Percentiles rank a stretch among this genome's conserved stretches.
phyloP scores from a whole-genome alignment of 805 yeast genomes.

The Candida sphagnicola region DNA sequence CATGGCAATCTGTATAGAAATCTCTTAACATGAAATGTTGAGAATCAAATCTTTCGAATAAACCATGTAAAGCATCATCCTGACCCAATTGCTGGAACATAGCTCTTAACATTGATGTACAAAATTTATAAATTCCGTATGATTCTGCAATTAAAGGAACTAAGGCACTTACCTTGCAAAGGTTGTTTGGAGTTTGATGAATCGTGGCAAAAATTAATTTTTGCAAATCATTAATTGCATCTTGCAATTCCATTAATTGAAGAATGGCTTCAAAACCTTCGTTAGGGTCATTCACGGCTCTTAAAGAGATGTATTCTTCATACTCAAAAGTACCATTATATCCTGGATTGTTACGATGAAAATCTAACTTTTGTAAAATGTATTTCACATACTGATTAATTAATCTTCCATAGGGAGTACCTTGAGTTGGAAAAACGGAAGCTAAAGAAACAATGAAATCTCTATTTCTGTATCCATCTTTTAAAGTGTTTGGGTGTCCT shows the following conservation, averaged over 20 bases:
- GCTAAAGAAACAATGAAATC: slow-evolving; percentile 76
- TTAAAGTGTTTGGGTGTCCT: slow-evolving; percentile 85
- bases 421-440: slow-evolving; percentile 43
- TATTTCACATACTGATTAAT: slow-evolving; percentile 74
- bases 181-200: slow-evolving; percentile 53
- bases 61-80: slow-evolving; percentile 72
- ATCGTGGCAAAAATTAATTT: slow-evolving; percentile 71
- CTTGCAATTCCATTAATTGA: slow-evolving; percentile 84
- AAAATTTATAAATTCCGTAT: slow-evolving; percentile 87
- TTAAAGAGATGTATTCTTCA: slow-evolving; percentile 86
- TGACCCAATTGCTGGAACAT: slow-evolving; percentile 70
- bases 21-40: slow-evolving; percentile 73
- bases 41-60: slow-evolving; percentile 64
- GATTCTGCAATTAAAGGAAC: slow-evolving; percentile 90
- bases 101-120: slow-evolving; percentile 87
- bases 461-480: slow-evolving; percentile 74
- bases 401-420: slow-evolving; percentile 60
- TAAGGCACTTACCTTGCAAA: slow-evolving; percentile 80
- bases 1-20: slow-evolving; percentile 86
- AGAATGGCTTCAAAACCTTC: slow-evolving; percentile 90
- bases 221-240: slow-evolving; percentile 73
- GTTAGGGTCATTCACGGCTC: slow-evolving; percentile 87
- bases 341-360: slow-evolving; percentile 81
- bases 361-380: slow-evolving; percentile 67
- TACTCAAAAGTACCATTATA: slow-evolving; percentile 96